Evolutionary conservation across 495 filamentous ascomycete species (phyloP), one percentile per base, ranked within the genome.

Genomic region (Podospora australis): DNA sequence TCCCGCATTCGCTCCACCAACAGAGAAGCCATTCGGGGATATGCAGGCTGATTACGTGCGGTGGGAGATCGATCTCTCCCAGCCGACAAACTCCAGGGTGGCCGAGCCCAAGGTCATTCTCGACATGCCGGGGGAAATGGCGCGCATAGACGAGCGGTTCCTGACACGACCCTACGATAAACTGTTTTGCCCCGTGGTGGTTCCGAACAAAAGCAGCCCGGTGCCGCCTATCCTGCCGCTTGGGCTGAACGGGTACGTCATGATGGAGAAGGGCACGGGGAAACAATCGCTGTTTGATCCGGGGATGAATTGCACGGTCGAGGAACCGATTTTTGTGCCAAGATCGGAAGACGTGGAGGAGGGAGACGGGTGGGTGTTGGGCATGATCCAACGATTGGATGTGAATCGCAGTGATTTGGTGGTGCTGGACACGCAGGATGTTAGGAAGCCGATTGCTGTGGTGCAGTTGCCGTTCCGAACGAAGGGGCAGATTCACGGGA

Each of bases 121-220:
- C 30, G 34, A 48, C 22, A 39, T 48, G 32, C 30, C 45, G 4
- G 30, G 45, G n/a, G 45, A 40, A 14, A 39, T 48, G 32, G 32
- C 45, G 4, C 29, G 45, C 30, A 25, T 48, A 7, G 45, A 48
- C 21, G 45, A 48, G 34, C 45, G 45, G 10, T 39, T 48, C 35
- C 32, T 48, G 16, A 48, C 45, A 7, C 16, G 28, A n/a, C 17
- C 16, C 0, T 39, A 48, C 45, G 23, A 23, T 21, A 21, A 21
- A 11, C 8, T 48, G 6, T 39, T 48, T 22, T 39, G 30, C 32
- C 30, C 30, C 13, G 45, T 48, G 19, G 16, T 48, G 2, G 11
- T 14, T 14, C 30, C 8, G 4, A 14, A 10, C 4, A 6, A 34
- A 14, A 10, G 4, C 4, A 1, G 0, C 4, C 30, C 30, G 4